Conservation (phyloP, 352 stramenopile species). For the Ochromonadaceae sp. region DNA sequence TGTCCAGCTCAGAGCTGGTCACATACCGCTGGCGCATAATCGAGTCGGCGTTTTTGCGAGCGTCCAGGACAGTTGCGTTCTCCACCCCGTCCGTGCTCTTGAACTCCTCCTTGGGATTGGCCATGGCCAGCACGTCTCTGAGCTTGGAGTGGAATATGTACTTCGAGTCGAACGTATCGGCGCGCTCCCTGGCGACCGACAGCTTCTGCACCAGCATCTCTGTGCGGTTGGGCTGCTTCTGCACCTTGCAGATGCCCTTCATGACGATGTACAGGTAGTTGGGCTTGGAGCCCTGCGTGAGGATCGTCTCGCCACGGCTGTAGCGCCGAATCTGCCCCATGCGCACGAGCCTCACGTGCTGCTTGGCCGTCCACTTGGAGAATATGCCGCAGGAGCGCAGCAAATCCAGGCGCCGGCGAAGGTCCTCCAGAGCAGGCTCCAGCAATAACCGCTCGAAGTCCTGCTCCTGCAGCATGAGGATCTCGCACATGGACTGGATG, state of each 20-base stretch:
- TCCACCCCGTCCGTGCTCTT: too few species aligned
- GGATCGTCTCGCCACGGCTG: not conserved
- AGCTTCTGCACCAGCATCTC: slow-evolving; percentile 6
- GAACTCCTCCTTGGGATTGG: not conserved
- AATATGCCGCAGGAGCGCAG: not conserved
- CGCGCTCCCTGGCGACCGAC: not conserved
- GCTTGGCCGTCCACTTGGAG: not conserved
- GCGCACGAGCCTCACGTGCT: not conserved
- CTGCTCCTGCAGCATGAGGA: not conserved
- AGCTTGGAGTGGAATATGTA: slow-evolving; percentile 13
- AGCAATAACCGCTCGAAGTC: not conserved
- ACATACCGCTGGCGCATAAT: too few species aligned
- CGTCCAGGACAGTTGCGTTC: too few species aligned
- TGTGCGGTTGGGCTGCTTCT: slow-evolving; percentile 7
- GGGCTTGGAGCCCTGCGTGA: not conserved
- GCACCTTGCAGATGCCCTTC: slow-evolving; percentile 18
- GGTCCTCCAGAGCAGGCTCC: not conserved
- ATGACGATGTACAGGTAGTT: slow-evolving; percentile 5
- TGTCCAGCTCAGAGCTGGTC: not conserved
- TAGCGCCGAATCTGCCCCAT: not conserved
- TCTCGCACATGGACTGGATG: not conserved
- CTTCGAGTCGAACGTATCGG: not conserved
- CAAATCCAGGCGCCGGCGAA: not conserved
- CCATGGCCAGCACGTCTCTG: not conserved
- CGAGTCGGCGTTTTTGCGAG: too few species aligned